Conservation (phyloP, 23 red algal species). For the Gracilaria gracilis region DNA sequence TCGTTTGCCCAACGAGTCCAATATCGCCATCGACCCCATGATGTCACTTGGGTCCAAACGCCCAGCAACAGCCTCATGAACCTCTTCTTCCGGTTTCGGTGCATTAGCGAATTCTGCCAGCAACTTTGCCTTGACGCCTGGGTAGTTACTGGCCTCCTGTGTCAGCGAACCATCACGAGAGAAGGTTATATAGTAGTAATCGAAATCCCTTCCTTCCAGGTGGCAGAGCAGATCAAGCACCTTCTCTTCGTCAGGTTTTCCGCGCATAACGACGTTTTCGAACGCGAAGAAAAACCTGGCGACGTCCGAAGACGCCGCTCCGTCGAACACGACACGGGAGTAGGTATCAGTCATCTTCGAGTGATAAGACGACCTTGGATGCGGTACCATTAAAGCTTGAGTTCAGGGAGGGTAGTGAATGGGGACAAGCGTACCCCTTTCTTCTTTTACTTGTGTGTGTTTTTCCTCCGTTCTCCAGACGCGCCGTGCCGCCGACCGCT, state of each 20-base stretch:
- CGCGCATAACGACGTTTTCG: constrained; percentile 16
- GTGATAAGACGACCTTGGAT: too few species aligned
- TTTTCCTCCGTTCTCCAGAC: too few species aligned
- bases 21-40: background rate
- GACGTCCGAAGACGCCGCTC: background rate
- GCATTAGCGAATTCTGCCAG: background rate
- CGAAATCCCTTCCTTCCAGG: background rate
- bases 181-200: constrained; percentile 36
- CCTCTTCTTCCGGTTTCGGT: background rate
- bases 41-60: constrained; percentile 15
- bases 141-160: background rate
- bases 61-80: background rate
- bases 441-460: too few species aligned
- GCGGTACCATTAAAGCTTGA: too few species aligned
- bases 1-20: background rate
- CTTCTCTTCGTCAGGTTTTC: background rate
- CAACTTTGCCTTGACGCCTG: background rate
- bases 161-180: background rate
- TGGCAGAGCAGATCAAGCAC: background rate
- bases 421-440: too few species aligned
- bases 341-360: too few species aligned
- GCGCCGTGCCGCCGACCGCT: too few species aligned
- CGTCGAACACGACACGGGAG: too few species aligned
- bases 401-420: too few species aligned
- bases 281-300: constrained; percentile 18